Evolutionary conservation across 345 rosid genomes (phyloP).

Genomic region (Eucalyptus marginata): DNA sequence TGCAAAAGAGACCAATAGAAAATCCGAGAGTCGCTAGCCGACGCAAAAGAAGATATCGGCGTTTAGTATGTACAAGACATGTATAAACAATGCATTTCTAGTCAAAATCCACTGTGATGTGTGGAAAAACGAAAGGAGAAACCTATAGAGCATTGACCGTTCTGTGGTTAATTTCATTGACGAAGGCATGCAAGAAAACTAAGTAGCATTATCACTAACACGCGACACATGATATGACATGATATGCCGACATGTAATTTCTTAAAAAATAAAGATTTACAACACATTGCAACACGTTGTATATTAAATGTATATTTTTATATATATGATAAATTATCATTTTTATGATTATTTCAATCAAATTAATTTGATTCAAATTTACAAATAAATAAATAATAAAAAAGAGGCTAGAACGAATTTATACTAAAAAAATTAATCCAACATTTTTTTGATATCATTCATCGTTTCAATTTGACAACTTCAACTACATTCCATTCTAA

Average conservation of each 20-base stretch:
- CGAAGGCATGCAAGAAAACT: accelerated
- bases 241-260: accelerated
- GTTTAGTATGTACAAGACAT: background rate
- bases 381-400: too few species aligned
- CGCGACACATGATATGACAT: accelerated
- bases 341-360: too few species aligned
- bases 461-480: too few species aligned
- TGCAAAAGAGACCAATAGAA: background rate
- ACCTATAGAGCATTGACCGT: background rate
- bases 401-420: too few species aligned
- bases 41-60: background rate
- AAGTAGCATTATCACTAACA: accelerated
- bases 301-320: too few species aligned
- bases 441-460: too few species aligned
- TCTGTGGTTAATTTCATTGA: background rate
- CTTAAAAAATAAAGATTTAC: accelerated
- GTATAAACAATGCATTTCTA: background rate
- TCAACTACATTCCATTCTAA: too few species aligned
- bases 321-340: too few species aligned
- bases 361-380: too few species aligned
- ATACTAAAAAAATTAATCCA: too few species aligned
- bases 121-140: background rate
- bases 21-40: background rate
- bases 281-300: accelerated
- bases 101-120: background rate